Percentiles rank a stretch among this genome's conserved stretches.
phyloP scores from a whole-genome alignment of 2,329 filamentous ascomycete species.

The Pestalotiopsis fici region DNA sequence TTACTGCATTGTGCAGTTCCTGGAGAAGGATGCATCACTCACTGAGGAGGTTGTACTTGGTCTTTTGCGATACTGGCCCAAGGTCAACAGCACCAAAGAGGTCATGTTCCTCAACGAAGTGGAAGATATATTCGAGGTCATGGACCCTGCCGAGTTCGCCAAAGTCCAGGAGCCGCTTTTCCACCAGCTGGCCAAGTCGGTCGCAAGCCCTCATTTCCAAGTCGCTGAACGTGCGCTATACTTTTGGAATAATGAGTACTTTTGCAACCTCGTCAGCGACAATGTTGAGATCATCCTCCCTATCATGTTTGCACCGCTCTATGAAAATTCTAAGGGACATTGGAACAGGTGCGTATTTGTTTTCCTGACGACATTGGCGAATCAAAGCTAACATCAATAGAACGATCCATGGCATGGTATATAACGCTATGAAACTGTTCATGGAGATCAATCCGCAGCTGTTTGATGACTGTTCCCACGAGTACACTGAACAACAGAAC shows the following conservation, averaged over 20 bases:
- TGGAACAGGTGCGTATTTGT: slow-evolving; percentile 81
- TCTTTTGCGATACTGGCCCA: slow-evolving; percentile 95
- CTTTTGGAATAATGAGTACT: slow-evolving; percentile 99
- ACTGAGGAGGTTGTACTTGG: slow-evolving; percentile 98
- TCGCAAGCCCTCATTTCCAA: slow-evolving; percentile 98
- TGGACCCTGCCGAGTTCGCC: slow-evolving; percentile 97
- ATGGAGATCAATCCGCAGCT: slow-evolving; percentile 99
- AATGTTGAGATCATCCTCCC: slow-evolving; percentile 98
- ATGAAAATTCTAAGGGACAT: slow-evolving; percentile 98
- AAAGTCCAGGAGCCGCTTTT: slow-evolving; percentile 98
- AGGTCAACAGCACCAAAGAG: slow-evolving; percentile 99
- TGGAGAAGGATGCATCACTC: slow-evolving; percentile 95
- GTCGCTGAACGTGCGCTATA: slow-evolving; percentile 96
- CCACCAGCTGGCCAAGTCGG: slow-evolving; percentile 95
- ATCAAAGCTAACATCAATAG: slow-evolving; percentile 47
- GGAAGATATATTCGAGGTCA: slow-evolving; percentile 99
- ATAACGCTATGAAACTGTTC: slow-evolving; percentile 99
- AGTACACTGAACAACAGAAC: slow-evolving; percentile 96
- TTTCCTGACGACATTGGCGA: background rate
- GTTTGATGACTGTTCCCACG: slow-evolving; percentile 97
- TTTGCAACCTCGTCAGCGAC: slow-evolving; percentile 98
- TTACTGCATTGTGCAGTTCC: slow-evolving; percentile 98
- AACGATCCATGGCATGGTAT: slow-evolving; percentile 99
- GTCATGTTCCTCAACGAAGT: slow-evolving; percentile 99
- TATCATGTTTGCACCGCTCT: slow-evolving; percentile 98